phyloP scores from a whole-genome alignment of 78 protist species.

The Dictyostelium citrinum region DNA sequence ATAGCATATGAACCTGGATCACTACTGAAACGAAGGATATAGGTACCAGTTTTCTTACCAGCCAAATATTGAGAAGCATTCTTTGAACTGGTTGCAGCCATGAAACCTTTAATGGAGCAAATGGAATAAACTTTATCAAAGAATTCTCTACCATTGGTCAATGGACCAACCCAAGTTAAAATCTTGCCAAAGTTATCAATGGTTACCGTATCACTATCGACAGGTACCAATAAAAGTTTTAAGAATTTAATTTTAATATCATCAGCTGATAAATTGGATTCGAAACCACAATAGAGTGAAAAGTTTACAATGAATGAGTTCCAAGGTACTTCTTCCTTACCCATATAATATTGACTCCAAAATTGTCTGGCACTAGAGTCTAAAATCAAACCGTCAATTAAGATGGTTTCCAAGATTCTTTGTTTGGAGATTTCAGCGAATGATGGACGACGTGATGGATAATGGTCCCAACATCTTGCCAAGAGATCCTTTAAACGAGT shows the following conservation, averaged over 20 bases:
- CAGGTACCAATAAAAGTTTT: constrained; percentile 43
- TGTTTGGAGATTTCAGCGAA: constrained; percentile 45
- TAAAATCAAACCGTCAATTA: constrained; percentile 58
- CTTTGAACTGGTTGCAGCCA: constrained; percentile 67
- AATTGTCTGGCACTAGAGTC: constrained; percentile 59
- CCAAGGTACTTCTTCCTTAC: constrained; percentile 37
- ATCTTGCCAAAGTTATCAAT: constrained; percentile 76
- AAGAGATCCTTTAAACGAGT: constrained; percentile 67
- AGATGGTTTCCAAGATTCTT: constrained; percentile 49
- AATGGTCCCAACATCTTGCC: constrained; percentile 76
- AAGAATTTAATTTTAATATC: constrained; percentile 49
- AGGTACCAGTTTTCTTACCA: constrained; percentile 70
- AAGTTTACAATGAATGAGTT: constrained; percentile 36
- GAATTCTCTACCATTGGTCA: constrained; percentile 52
- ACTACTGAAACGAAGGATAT: constrained; percentile 73
- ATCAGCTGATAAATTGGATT: background rate
- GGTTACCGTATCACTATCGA: constrained; percentile 56
- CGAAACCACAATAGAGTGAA: constrained; percentile 13
- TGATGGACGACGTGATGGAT: constrained; percentile 69
- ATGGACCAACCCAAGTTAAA: constrained; percentile 80
- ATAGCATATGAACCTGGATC: constrained; percentile 77
- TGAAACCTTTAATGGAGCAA: constrained; percentile 73
- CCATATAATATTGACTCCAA: constrained; percentile 76
- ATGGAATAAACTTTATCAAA: constrained; percentile 46
- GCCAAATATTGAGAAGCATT: constrained; percentile 52